Evolutionary conservation across 306 rosid genomes (phyloP).

Genomic region (Corylus americana): DNA sequence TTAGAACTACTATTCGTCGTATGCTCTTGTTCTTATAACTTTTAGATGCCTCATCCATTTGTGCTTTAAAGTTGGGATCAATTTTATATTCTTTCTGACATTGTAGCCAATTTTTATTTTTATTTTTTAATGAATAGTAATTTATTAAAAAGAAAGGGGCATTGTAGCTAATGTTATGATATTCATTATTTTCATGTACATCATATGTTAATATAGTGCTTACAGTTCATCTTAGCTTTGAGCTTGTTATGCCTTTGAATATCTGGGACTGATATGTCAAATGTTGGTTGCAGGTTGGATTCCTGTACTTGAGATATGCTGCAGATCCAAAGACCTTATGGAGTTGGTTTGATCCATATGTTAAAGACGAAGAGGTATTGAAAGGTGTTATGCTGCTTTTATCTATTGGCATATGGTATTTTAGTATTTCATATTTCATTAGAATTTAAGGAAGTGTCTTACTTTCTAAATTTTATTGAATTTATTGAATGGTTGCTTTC

Average conservation of each 20-base stretch:
- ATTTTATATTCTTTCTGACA: not conserved
- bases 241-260: constrained; percentile 4
- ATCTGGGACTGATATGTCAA: constrained; percentile 19
- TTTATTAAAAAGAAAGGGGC: not conserved
- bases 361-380: constrained; percentile 86
- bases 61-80: not conserved
- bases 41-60: not conserved
- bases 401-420: constrained; percentile 15
- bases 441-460: not conserved
- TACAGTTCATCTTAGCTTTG: not conserved
- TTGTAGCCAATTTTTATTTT: not conserved
- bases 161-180: not conserved
- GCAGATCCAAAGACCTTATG: constrained; percentile 91
- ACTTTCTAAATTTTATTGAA: constrained; percentile 5
- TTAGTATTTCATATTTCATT: constrained; percentile 2
- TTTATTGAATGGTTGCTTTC: not conserved
- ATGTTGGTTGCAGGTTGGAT: constrained; percentile 68
- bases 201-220: not conserved
- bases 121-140: no score
- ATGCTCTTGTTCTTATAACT: not conserved
- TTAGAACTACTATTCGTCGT: not conserved
- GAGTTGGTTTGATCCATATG: constrained; percentile 92
- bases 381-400: constrained; percentile 21
- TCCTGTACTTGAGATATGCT: constrained; percentile 92
- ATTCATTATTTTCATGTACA: not conserved